phyloP scores from a whole-genome alignment of 208 protist species.

The Acanthamoeba triangularis region DNA sequence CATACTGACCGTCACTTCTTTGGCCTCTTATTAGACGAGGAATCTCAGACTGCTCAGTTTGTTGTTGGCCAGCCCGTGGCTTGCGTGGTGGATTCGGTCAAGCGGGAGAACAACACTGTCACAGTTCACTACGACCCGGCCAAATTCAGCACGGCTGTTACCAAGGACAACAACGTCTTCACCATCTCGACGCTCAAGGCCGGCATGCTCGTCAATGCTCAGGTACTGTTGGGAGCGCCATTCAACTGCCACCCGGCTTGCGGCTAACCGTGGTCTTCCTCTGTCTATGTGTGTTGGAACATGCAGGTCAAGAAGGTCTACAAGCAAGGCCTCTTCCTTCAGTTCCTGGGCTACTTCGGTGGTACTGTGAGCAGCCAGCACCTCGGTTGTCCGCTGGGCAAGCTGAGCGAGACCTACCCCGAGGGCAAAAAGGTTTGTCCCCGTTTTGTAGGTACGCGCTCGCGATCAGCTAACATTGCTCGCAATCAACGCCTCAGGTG shows the following conservation, averaged over 20 bases:
- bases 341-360: conserved; percentile 67
- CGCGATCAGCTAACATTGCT: background rate
- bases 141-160: background rate
- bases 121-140: conserved; percentile 9
- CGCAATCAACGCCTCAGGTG: background rate
- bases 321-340: conserved; percentile 53
- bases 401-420: background rate
- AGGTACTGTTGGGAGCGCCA: background rate
- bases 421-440: conserved; percentile 63
- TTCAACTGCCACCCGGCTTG: too few species aligned
- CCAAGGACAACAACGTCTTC: conserved; percentile 65
- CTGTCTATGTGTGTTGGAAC: too few species aligned
- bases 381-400: background rate
- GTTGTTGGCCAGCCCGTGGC: conserved; percentile 16
- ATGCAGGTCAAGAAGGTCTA: conserved; percentile 72
- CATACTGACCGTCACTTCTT: background rate
- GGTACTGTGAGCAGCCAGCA: conserved; percentile 18
- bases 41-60: background rate
- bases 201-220: conserved; percentile 62
- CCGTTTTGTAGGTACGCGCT: background rate
- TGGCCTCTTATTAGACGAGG: background rate
- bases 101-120: conserved; percentile 61
- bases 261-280: too few species aligned
- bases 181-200: conserved; percentile 63
- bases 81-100: conserved; percentile 67